A percentile compares a stretch with the other conserved stretches of the same genome.
Evolutionary conservation across 345 rosid genomes (phyloP).

Genomic region (Moricandia arvensis): DNA sequence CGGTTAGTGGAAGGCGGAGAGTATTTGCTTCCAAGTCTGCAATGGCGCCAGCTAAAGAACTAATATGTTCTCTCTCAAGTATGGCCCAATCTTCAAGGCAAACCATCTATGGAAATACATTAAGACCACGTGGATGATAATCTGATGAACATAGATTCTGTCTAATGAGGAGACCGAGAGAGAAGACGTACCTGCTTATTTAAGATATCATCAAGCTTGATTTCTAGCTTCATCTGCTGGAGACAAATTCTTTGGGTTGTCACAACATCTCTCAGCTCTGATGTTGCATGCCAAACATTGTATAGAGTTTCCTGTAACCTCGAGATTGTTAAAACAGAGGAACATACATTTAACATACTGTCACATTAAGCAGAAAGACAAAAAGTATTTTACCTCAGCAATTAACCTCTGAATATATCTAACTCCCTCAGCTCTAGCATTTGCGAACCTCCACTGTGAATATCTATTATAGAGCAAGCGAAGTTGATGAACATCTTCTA

Average conservation of each 20-base stretch:
- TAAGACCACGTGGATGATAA: conserved; percentile 12
- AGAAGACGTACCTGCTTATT: conserved; percentile 60
- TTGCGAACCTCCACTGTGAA: conserved; percentile 87
- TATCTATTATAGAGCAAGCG: conserved; percentile 72
- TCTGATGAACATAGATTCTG: not conserved
- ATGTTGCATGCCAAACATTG: conserved; percentile 67
- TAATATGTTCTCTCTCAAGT: conserved; percentile 68
- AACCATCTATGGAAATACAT: conserved; percentile 51
- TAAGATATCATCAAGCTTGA: conserved; percentile 63
- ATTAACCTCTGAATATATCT: conserved; percentile 57
- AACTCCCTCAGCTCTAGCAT: conserved; percentile 69
- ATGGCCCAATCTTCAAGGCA: conserved; percentile 80
- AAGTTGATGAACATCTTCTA: conserved; percentile 88
- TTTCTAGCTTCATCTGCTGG: conserved; percentile 63
- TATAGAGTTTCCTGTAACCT: conserved; percentile 66
- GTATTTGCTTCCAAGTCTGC: conserved; percentile 90
- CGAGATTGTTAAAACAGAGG: conserved; percentile 26
- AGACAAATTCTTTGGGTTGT: conserved; percentile 58
- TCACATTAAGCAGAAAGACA: not conserved
- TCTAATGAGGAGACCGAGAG: not conserved
- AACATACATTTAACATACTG: not conserved
- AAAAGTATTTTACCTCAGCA: conserved; percentile 59
- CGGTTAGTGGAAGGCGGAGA: conserved; percentile 70
- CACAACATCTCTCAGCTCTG: conserved; percentile 62
- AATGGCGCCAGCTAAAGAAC: conserved; percentile 68